phyloP scores from a whole-genome alignment of 306 rosid species.

The Prunus mume region DNA sequence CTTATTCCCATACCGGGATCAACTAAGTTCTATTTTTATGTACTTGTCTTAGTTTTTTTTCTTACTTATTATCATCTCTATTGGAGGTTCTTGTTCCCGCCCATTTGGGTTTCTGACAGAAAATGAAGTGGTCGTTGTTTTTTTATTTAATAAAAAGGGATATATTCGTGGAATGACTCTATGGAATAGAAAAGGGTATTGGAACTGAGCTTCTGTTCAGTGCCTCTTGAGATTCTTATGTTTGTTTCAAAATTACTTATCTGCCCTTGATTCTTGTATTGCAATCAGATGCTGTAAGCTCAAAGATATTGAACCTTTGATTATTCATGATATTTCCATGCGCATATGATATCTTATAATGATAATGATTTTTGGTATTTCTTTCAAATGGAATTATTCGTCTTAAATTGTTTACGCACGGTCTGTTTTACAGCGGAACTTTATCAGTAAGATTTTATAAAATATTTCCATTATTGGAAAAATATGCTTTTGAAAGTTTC shows the following conservation, averaged over 20 bases:
- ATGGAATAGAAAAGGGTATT: not conserved
- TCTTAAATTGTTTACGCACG: not conserved
- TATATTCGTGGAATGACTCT: constrained; percentile 4
- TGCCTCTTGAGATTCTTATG: constrained; percentile 11
- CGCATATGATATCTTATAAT: not conserved
- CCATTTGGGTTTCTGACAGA: not conserved
- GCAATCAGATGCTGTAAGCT: constrained; percentile 6
- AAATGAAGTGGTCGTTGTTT: not conserved
- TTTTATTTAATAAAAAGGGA: constrained; percentile 4
- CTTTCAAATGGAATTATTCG: not conserved
- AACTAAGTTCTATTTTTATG: not conserved
- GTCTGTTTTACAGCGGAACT: not conserved
- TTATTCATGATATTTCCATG: not conserved
- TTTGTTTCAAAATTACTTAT: constrained; percentile 26
- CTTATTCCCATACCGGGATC: not conserved
- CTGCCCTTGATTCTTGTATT: constrained; percentile 28
- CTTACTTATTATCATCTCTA: not conserved
- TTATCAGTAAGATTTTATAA: not conserved
- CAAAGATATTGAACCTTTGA: constrained; percentile 1
- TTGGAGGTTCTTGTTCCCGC: not conserved
- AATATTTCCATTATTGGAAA: not conserved
- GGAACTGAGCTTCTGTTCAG: constrained; percentile 20
- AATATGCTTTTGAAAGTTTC: not conserved
- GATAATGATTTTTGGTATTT: not conserved
- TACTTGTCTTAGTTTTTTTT: not conserved